These are phyloP conservation scores for Taxawa tesnikishii DNA, from an alignment of 2,329 filamentous ascomycete genomes.

Conservation along the genomic window DNA sequence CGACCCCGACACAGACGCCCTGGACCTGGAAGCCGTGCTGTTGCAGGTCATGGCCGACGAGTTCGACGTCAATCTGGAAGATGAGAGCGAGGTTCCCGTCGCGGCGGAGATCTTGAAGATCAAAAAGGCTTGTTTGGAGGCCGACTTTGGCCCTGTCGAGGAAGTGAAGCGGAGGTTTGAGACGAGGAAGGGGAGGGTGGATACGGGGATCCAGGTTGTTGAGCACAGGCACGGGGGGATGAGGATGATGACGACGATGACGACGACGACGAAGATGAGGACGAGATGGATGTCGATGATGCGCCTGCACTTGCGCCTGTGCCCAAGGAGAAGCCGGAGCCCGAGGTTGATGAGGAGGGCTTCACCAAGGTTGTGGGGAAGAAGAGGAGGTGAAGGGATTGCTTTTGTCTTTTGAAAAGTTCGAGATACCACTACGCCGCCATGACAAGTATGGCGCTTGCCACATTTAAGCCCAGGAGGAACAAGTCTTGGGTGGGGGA, in stretches of 20 bases:
- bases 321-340: slow-evolving; percentile 51
- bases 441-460: too few relatives aligned
- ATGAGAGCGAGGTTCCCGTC: slow-evolving; percentile 67
- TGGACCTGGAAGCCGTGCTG: slow-evolving; percentile 73
- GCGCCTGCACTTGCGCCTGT: slow-evolving; percentile 48
- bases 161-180: slow-evolving; percentile 38
- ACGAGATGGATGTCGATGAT: slow-evolving; percentile 47
- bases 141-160: slow-evolving; percentile 48
- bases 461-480: too few relatives aligned
- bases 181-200: slow-evolving; percentile 6
- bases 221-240: slow-evolving; percentile 48
- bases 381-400: slow-evolving; percentile 18
- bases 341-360: slow-evolving; percentile 32
- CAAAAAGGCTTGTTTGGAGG: slow-evolving; percentile 45
- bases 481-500: too few relatives aligned
- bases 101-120: slow-evolving; percentile 61
- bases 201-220: slow-evolving; percentile 30
- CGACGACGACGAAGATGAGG: slow-evolving; percentile 39
- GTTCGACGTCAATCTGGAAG: slow-evolving; percentile 86
- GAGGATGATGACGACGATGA: slow-evolving; percentile 44
- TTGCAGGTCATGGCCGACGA: slow-evolving; percentile 91
- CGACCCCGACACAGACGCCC: slow-evolving; percentile 52
- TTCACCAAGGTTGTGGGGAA: slow-evolving; percentile 26
- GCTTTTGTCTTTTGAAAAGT: not conserved
- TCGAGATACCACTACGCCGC: not conserved